Percentiles rank a stretch among this genome's conserved stretches.
Conservation (phyloP, 352 stramenopile genomes). For the Globisporangium sylvaticum region DNA sequence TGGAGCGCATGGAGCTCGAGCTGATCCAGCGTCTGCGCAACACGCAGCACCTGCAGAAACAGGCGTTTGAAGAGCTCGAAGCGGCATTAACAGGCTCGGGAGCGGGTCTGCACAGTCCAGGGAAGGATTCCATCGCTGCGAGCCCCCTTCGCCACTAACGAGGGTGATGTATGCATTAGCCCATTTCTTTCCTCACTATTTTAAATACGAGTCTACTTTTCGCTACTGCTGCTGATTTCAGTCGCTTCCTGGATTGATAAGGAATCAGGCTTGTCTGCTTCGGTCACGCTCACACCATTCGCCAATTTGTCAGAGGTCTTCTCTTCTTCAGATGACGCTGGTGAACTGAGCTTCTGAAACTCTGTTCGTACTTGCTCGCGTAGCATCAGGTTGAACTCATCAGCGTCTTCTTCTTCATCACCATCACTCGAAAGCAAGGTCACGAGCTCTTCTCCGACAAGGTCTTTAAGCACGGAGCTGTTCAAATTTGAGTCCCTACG, state of each 20-base stretch:
- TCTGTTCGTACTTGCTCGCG: background rate
- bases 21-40: conserved; percentile 79
- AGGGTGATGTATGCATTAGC: background rate
- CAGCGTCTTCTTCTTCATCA: background rate
- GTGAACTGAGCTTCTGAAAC: background rate
- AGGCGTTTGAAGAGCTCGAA: conserved; percentile 83
- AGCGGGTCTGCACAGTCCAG: conserved; percentile 20
- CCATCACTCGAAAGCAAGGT: background rate
- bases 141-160: conserved; percentile 19
- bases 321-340: background rate
- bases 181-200: background rate
- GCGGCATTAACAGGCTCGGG: conserved; percentile 56
- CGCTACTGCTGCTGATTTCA: background rate
- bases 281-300: background rate
- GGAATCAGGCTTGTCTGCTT: background rate
- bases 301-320: background rate
- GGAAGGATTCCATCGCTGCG: conserved; percentile 19
- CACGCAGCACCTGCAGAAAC: conserved; percentile 82
- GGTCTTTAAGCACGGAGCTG: background rate
- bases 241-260: background rate
- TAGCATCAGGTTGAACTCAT: conserved; percentile 8
- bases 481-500: background rate
- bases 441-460: conserved; percentile 15
- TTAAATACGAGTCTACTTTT: background rate
- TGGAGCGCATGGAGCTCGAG: conserved; percentile 78